Conservation (phyloP, 2,329 filamentous ascomycete species). For the Ophiobolus disseminans region DNA sequence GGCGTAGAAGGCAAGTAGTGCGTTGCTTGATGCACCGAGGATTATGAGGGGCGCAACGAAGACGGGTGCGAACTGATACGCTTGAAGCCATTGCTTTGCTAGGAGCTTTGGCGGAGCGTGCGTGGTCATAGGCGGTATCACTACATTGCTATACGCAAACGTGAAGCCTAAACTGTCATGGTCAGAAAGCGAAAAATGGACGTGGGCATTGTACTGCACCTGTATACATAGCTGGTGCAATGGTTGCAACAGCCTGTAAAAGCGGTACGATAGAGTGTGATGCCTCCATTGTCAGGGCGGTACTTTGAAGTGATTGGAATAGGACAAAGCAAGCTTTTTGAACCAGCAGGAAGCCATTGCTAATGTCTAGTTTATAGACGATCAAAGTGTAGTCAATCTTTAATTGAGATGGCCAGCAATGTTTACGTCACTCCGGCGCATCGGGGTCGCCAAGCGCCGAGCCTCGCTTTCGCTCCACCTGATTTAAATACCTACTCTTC, state of each 20-base stretch:
- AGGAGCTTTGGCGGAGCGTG: conserved; percentile 44
- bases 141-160: conserved; percentile 46
- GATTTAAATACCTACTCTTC: too few relatives aligned
- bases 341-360: too few relatives aligned
- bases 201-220: conserved; percentile 13
- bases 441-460: too few relatives aligned
- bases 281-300: neutral
- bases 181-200: neutral
- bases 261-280: conserved; percentile 1
- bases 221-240: conserved; percentile 34
- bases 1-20: conserved; percentile 31
- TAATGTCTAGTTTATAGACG: too few relatives aligned
- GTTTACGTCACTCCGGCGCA: too few relatives aligned
- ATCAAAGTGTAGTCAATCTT: too few relatives aligned
- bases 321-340: too few relatives aligned
- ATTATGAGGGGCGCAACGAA: conserved; percentile 49
- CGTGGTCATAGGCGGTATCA: conserved; percentile 43
- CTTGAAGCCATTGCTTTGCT: conserved; percentile 51
- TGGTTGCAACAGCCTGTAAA: conserved; percentile 28
- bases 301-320: too few relatives aligned
- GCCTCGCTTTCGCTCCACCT: too few relatives aligned
- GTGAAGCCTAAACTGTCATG: conserved; percentile 27
- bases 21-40: conserved; percentile 43
- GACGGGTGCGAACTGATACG: conserved; percentile 46
- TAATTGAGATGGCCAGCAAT: too few relatives aligned